These are phyloP conservation scores for Ustilago sp. DNA, from an alignment of 1,284 basidiomycete genomes.

Conservation along the genomic window DNA sequence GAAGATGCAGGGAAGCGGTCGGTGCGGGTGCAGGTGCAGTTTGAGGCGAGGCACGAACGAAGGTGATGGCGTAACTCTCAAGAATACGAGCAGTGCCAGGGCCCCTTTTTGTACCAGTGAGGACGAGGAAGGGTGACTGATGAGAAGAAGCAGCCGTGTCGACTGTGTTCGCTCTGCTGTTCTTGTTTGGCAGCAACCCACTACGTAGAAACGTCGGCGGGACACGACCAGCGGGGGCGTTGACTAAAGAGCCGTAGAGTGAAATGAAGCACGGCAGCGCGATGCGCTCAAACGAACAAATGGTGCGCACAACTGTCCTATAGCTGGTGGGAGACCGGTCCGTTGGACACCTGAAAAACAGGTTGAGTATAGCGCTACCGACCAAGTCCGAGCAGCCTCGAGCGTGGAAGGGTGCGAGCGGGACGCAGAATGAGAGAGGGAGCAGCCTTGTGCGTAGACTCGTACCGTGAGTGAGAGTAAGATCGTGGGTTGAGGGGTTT, in stretches of 20 bases:
- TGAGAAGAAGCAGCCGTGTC: not conserved
- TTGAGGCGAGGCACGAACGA: not conserved
- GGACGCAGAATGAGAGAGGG: not conserved
- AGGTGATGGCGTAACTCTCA: not conserved
- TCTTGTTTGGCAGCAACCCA: not conserved
- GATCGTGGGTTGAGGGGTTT: not conserved
- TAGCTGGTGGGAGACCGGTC: conserved; percentile 19
- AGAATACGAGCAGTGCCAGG: not conserved
- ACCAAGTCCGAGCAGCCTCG: not conserved
- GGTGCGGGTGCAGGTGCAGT: not conserved
- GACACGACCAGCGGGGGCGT: conserved; percentile 8
- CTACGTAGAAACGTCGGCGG: not conserved
- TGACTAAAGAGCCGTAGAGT: not conserved
- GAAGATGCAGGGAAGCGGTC: not conserved
- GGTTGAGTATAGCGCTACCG: not conserved
- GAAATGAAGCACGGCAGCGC: conserved; percentile 6
- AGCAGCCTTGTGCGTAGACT: not conserved
- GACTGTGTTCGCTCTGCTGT: not conserved
- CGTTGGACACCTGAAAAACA: not conserved
- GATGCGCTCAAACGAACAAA: not conserved
- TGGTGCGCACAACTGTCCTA: conserved; percentile 1
- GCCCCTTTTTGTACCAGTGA: conserved; percentile 6
- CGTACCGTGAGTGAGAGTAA: not conserved
- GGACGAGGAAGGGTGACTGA: not conserved
- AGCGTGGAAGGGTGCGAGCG: not conserved